A percentile compares a stretch with the other conserved stretches of the same genome.
These are phyloP conservation scores for Hortaea sp. DNA, from an alignment of 2,329 filamentous ascomycete species.

Conservation along the genomic window DNA sequence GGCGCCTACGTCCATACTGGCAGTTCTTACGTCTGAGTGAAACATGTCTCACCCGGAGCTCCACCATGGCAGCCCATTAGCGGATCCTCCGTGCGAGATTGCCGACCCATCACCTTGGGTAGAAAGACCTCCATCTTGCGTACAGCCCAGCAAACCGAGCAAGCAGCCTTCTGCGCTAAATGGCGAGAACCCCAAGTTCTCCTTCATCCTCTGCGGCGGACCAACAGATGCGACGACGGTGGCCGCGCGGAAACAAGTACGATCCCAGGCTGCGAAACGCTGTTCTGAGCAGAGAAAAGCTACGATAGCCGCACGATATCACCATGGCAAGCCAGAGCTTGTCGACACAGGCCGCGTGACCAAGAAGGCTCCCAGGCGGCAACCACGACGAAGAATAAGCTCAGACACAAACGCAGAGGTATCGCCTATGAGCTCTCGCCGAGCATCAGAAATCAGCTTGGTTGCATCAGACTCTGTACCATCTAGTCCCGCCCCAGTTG, in stretches of 20 bases:
- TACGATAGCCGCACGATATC: slow-evolving; percentile 2
- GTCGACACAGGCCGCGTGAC: neutral
- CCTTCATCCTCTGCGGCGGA: slow-evolving; percentile 1
- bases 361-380: neutral
- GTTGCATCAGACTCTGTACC: neutral
- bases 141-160: too few species aligned
- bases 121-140: too few species aligned
- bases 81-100: too few species aligned
- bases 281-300: slow-evolving; percentile 1
- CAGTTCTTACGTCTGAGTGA: too few species aligned
- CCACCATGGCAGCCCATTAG: too few species aligned
- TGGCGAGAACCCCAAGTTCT: neutral
- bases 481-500: too few species aligned
- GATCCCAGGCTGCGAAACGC: slow-evolving; percentile 1
- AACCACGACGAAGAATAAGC: neutral
- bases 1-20: too few species aligned
- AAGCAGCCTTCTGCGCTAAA: too few species aligned
- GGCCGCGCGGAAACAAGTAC: neutral
- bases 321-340: neutral
- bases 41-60: too few species aligned
- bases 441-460: neutral
- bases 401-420: neutral
- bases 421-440: neutral
- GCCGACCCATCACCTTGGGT: too few species aligned
- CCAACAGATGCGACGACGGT: slow-evolving; percentile 1